A percentile compares a stretch with the other conserved stretches of the same genome.
phyloP scores from a whole-genome alignment of 2,329 filamentous ascomycete species.

The Cladosporium velox region DNA sequence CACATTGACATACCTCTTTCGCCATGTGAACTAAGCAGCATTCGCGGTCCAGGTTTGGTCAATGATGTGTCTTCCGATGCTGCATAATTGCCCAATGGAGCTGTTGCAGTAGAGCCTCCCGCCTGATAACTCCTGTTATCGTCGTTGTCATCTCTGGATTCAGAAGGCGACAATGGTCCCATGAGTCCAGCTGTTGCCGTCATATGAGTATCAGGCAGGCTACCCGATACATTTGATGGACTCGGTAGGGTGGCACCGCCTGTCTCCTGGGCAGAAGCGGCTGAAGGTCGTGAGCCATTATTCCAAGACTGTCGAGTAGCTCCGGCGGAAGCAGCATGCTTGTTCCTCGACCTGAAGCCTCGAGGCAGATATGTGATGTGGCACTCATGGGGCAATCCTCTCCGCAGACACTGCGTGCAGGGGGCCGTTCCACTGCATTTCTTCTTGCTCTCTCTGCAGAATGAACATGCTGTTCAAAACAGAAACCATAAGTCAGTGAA shows the following conservation, averaged over 20 bases:
- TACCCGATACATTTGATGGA: background rate
- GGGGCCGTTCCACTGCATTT: constrained; percentile 12
- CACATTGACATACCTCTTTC: constrained; percentile 49
- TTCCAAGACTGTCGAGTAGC: background rate
- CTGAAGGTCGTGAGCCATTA: background rate
- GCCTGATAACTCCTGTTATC: background rate
- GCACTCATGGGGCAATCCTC: constrained; percentile 6
- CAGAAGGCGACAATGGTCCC: constrained; percentile 10
- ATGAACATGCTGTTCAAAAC: background rate
- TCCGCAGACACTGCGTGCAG: constrained; percentile 16
- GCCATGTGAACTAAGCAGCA: constrained; percentile 56
- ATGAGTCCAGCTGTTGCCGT: background rate
- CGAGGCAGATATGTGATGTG: constrained; percentile 15
- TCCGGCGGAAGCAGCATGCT: background rate
- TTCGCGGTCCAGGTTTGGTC: constrained; percentile 33
- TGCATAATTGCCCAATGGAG: background rate
- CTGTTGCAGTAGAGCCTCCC: background rate
- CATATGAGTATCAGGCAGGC: background rate
- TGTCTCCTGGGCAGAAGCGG: background rate
- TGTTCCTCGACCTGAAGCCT: constrained; percentile 4
- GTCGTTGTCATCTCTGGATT: constrained; percentile 15
- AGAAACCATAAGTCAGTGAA: background rate
- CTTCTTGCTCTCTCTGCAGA: constrained; percentile 15
- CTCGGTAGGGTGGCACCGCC: background rate
- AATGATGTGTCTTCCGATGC: background rate